Evolutionary conservation across 805 yeast genomes (phyloP).

Genomic region (Barnettozyma pratensis): DNA sequence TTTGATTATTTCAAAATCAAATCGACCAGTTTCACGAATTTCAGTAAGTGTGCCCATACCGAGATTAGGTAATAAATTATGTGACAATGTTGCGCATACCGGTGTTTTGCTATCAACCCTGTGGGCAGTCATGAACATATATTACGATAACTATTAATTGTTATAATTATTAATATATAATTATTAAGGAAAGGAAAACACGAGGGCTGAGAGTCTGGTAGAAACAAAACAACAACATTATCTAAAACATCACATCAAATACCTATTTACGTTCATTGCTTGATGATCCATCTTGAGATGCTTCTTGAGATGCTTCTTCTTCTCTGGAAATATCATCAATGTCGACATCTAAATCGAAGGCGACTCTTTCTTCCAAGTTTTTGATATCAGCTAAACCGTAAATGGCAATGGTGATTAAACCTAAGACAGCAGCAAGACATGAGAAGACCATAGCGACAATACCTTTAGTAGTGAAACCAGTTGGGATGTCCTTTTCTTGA

Average conservation of each 20-base stretch:
- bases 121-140: too few species aligned
- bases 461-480: constrained; percentile 93
- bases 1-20: too few species aligned
- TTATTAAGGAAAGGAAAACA: background rate
- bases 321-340: constrained; percentile 9
- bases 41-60: too few species aligned
- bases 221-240: too few species aligned
- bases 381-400: constrained; percentile 86
- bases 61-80: too few species aligned
- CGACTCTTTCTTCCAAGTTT: constrained; percentile 59
- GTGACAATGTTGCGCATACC: too few species aligned
- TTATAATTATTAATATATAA: background rate
- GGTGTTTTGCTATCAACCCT: too few species aligned
- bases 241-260: background rate
- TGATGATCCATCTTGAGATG: constrained; percentile 1
- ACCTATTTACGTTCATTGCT: constrained; percentile 1
- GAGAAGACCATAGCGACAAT: constrained; percentile 92
- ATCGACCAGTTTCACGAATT: too few species aligned
- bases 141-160: too few species aligned
- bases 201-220: background rate
- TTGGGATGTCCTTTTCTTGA: constrained; percentile 64
- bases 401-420: constrained; percentile 67
- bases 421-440: constrained; percentile 77
- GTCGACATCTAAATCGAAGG: constrained; percentile 18
- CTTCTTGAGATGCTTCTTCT: constrained; percentile 1